Evolutionary conservation across 352 stramenopile species (phyloP).

Genomic region (Globisporangium barbulae): DNA sequence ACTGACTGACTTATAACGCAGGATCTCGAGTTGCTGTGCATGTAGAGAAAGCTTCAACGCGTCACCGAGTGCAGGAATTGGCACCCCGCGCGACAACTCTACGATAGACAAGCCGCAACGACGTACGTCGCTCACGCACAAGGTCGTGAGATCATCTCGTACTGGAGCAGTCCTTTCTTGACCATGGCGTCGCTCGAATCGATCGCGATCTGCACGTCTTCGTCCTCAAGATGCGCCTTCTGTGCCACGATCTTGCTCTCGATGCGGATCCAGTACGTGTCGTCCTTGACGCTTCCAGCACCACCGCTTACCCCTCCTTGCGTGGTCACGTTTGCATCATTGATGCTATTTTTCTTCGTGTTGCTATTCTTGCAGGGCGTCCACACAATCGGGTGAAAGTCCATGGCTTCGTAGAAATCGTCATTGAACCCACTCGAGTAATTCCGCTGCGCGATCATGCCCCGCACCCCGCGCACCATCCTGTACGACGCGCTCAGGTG

Average conservation of each 20-base stretch:
- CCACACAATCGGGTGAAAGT: slow-evolving; percentile 22
- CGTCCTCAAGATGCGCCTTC: slow-evolving; percentile 15
- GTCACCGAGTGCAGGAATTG: no score
- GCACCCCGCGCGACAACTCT: no score
- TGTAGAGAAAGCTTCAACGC: no score
- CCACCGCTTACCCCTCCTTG: not conserved
- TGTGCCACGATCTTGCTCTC: slow-evolving; percentile 19
- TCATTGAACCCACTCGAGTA: slow-evolving; percentile 22
- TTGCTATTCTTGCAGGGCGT: slow-evolving; percentile 20
- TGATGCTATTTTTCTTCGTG: not conserved
- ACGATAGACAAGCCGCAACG: no score
- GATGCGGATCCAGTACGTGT: slow-evolving; percentile 28
- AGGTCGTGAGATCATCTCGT: slow-evolving; percentile 21
- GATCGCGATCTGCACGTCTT: slow-evolving; percentile 29
- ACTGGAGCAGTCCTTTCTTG: slow-evolving; percentile 25
- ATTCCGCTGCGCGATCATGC: slow-evolving; percentile 13
- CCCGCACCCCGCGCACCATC: slow-evolving; percentile 2
- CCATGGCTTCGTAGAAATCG: slow-evolving; percentile 24
- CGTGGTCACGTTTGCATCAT: not conserved
- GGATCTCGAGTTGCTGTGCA: no score
- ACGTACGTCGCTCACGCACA: slow-evolving; percentile 11
- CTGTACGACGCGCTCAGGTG: slow-evolving; percentile 21
- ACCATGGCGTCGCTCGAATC: slow-evolving; percentile 27
- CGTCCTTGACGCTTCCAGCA: not conserved
- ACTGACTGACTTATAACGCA: no score